Evolutionary conservation across 2,329 filamentous ascomycete species (phyloP), one percentile per base, ranked within the genome.

Genomic region (Lasiodiplodia sp.): DNA sequence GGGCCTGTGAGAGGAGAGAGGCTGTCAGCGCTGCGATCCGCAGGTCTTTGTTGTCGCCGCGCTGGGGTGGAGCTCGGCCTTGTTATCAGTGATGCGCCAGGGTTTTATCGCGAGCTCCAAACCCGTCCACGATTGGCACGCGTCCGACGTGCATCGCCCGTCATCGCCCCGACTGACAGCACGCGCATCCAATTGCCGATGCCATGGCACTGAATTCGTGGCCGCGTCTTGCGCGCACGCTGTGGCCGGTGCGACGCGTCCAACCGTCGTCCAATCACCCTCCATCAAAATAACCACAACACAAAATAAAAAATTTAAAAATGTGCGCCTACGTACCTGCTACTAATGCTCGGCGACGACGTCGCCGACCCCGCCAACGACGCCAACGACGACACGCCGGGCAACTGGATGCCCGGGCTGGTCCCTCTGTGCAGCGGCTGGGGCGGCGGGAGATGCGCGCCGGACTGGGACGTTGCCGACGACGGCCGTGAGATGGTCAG

Each of bases 301-400:
- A 18, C 14, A 28, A 55, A 47, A 25, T n/a, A 4, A 2, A 23
- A 49, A 49, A 14, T 16, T 16, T 10, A 44, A 5, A 18, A 12
- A 62, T 4, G 21, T 28, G 23, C 70, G 64, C 75, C 82, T 47
- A 47, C 38, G 75, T 84, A 86, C 84, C 85, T 85, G 64, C 71
- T 73, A 62, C 66, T 69, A 62, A 63, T 56, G 31, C 16, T 73
- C 83, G 76, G 78, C 82, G 85, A 70, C 83, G 85, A 73, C 72
- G 85, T 60, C 53, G 57, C 83, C 53, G 85, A 55, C 5, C 57
- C 83, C 44, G 86, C 86, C 28, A 88, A 81, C 67, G 86, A 87
- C 53, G 88, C 88, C 73, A 90, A 81, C 49, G 87, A 84, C 64
- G 87, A 87, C 65, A 90, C 78, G 28, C 86, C 87, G 28, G 88